Evolutionary conservation across 441 rosid genomes (phyloP), one percentile per base, ranked within the genome.

Genomic region (Arabidopsis hybrid): DNA sequence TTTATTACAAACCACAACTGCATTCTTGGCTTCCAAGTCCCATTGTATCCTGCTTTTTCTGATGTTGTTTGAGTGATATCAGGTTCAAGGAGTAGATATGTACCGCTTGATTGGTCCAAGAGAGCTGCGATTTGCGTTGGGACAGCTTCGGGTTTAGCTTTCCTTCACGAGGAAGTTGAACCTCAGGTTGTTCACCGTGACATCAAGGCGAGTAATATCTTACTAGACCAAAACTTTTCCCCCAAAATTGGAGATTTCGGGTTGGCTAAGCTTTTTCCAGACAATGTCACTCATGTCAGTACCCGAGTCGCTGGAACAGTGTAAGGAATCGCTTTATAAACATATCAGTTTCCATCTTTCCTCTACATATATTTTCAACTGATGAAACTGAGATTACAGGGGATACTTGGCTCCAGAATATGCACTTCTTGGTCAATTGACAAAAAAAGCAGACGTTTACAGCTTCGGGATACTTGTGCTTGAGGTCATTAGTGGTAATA

Each of bases 321-420:
- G 97, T 89, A 82, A 60, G 86, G 3, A 60, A 59, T 67, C 17
- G 6, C 76, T 51, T 67, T 40, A 56, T 55, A 49, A 68, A 18
- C 56, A 5, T 17, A 12, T 8, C 8, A 1, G 18, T 10, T 40
- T 66, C 26, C 35, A 4, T 50, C 11, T 59, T 43, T 60, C 5
- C 26, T 65, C 52, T 13, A 38, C 1, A 6, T 0, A 31, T 31
- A 29, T 35, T 6, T 46, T 75, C 58, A 68, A 17, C 79, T 72
- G 47, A 78, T 60, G 62, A 65, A 66, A 49, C 32, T 8, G 45
- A 43, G 52, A 51, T 62, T 76, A 76, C 86, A 95, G 99, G 57
- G 99, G 99, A 78, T 95, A 95, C 81, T 83, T 92, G 80, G 99
- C 99, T 13, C 99, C 99, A 6, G 99, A 95, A 71, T 95, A 95